Evolutionary conservation across 2,329 filamentous ascomycete genomes (phyloP).

Genomic region (Penicillium concentricum): DNA sequence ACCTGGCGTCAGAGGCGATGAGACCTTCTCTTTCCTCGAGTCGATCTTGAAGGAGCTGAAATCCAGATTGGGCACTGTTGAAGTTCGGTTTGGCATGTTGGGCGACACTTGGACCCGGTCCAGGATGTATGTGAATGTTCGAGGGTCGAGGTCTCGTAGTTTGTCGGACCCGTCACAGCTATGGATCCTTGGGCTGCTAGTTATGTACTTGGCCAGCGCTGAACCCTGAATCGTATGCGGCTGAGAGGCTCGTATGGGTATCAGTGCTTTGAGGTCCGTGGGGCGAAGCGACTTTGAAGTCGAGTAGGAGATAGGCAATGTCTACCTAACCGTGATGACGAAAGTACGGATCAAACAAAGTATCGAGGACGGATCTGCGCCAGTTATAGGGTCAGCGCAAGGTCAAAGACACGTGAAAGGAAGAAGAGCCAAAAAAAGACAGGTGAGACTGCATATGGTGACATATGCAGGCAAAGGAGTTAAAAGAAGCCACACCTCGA

Average conservation of each 20-base stretch:
- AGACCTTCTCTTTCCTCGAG: conserved; percentile 28
- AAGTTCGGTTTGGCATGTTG: conserved; percentile 40
- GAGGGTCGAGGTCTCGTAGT: not conserved
- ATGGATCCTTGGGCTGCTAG: not conserved
- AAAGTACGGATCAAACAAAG: conserved; percentile 4
- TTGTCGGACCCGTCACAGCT: not conserved
- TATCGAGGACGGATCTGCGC: conserved; percentile 11
- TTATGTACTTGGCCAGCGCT: not conserved
- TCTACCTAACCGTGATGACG: not conserved
- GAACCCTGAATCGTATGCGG: not conserved
- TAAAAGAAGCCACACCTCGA: conserved; percentile 14
- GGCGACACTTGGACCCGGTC: conserved; percentile 3
- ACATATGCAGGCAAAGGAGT: conserved; percentile 21
- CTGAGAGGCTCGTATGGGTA: conserved; percentile 2
- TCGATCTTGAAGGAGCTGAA: conserved; percentile 35
- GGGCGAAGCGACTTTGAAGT: not conserved
- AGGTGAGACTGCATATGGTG: conserved; percentile 20
- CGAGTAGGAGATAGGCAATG: not conserved
- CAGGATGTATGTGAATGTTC: not conserved
- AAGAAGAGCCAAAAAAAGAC: conserved; percentile 14
- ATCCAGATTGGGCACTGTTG: conserved; percentile 39
- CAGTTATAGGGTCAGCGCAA: conserved; percentile 13
- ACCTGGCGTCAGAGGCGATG: conserved; percentile 36
- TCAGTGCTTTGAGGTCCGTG: conserved; percentile 4
- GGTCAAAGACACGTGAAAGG: conserved; percentile 6